Evolutionary conservation across 768 basidiomycete genomes (phyloP).

Genomic region (Mycena vulgaris): DNA sequence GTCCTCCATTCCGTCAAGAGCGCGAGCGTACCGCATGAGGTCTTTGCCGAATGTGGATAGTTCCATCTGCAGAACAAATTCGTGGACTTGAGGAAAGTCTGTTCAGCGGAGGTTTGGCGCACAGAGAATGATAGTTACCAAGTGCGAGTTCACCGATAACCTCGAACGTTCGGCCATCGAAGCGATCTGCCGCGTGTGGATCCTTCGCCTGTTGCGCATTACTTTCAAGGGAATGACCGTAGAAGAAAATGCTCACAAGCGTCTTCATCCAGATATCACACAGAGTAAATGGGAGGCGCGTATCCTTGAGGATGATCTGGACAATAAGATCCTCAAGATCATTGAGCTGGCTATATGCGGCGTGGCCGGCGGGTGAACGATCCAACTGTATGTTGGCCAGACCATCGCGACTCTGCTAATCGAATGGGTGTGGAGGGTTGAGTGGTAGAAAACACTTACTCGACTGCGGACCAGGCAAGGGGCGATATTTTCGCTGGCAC

Average conservation of each 20-base stretch:
- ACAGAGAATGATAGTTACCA: not conserved
- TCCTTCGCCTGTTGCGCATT: not conserved
- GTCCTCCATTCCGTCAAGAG: not conserved
- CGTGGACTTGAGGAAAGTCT: not conserved
- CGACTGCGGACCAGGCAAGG: not conserved
- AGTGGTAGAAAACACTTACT: not conserved
- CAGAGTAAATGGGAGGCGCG: not conserved
- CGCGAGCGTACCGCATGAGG: not conserved
- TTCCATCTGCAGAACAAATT: slow-evolving; percentile 11
- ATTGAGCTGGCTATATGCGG: not conserved
- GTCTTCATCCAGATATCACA: not conserved
- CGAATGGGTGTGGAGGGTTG: too few species aligned
- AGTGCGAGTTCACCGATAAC: not conserved
- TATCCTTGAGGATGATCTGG: not conserved
- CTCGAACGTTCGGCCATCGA: slow-evolving; percentile 4
- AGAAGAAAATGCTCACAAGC: not conserved
- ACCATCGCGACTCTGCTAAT: too few species aligned
- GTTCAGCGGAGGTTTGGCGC: not conserved
- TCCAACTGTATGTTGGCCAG: not conserved
- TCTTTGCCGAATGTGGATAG: not conserved
- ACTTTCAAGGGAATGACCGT: not conserved
- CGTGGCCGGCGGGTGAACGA: not conserved
- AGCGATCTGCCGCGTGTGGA: slow-evolving; percentile 11
- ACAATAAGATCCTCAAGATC: not conserved
- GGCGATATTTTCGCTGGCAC: not conserved